Evolutionary conservation across 768 basidiomycete genomes (phyloP).

Genomic region (Xerocomellus amylosporus): DNA sequence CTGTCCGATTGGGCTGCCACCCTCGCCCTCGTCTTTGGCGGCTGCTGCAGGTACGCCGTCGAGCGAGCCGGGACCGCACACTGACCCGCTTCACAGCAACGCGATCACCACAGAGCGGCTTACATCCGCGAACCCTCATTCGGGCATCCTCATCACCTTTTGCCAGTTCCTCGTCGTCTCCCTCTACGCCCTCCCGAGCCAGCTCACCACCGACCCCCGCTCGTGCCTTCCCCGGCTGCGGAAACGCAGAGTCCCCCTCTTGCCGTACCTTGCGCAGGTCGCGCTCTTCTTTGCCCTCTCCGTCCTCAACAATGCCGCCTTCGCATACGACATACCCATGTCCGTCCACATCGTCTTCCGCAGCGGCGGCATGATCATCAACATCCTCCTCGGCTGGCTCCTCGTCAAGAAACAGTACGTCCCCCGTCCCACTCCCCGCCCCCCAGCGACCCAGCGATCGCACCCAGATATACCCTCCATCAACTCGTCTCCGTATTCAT

Average conservation of each 20-base stretch:
- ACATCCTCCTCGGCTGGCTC: conserved; percentile 76
- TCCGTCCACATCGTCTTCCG: conserved; percentile 92
- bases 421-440: not conserved
- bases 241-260: conserved; percentile 65
- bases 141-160: conserved; percentile 84
- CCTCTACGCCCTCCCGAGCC: conserved; percentile 65
- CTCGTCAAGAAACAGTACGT: conserved; percentile 61
- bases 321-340: conserved; percentile 85
- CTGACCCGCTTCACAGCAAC: conserved; percentile 47
- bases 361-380: conserved; percentile 82
- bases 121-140: conserved; percentile 62
- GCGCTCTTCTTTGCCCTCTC: conserved; percentile 76
- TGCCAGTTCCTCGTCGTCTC: conserved; percentile 81
- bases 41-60: conserved; percentile 70
- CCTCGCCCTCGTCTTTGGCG: conserved; percentile 78
- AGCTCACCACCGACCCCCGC: conserved; percentile 36
- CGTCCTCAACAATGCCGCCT: conserved; percentile 87
- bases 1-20: conserved; percentile 55
- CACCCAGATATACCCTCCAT: conserved; percentile 52
- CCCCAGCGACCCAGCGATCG: conserved; percentile 1
- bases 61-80: not conserved
- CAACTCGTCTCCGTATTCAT: conserved; percentile 78
- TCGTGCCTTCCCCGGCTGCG: conserved; percentile 46
- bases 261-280: conserved; percentile 76
- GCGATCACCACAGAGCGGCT: conserved; percentile 75